Conservation (phyloP, 345 rosid species). For the Rhodamnia argentea region DNA sequence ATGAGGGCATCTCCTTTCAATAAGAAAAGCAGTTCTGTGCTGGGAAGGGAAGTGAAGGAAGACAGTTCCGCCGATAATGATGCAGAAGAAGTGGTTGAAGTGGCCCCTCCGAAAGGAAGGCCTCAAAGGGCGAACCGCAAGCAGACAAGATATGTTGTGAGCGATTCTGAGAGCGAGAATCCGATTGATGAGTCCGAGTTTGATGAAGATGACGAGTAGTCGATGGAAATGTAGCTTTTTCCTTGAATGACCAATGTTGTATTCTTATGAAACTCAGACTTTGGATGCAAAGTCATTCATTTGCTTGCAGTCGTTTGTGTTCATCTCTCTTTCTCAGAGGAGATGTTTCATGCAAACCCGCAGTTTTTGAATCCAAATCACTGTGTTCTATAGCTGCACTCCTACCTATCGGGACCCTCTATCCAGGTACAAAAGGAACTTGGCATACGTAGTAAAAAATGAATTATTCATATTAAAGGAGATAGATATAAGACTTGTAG, state of each 20-base stretch:
- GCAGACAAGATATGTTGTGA: slow-evolving; percentile 43
- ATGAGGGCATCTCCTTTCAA: slow-evolving; percentile 81
- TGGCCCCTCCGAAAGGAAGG: slow-evolving; percentile 34
- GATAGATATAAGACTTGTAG: no score
- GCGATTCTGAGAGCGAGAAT: slow-evolving; percentile 55
- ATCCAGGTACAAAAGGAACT: no score
- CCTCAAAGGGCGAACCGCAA: slow-evolving; percentile 43
- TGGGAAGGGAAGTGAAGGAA: slow-evolving; percentile 20
- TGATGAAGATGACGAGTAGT: slow-evolving; percentile 26
- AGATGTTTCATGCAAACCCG: not conserved
- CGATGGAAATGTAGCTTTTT: not conserved
- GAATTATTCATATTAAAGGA: no score
- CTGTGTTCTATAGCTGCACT: no score
- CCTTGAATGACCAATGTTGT: not conserved
- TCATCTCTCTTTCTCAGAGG: not conserved
- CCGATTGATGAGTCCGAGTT: slow-evolving; percentile 44
- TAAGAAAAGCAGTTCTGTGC: slow-evolving; percentile 67
- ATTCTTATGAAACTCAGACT: not conserved
- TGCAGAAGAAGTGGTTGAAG: slow-evolving; percentile 8
- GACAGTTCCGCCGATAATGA: not conserved
- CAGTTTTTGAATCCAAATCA: not conserved
- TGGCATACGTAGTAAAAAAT: no score
- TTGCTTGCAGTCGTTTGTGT: not conserved
- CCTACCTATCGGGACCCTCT: no score
- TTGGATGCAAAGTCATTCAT: not conserved